Percentiles rank a stretch among this genome's conserved stretches.
Evolutionary conservation across 768 basidiomycete genomes (phyloP).

Genomic region (Macrolepiota fuliginosa): DNA sequence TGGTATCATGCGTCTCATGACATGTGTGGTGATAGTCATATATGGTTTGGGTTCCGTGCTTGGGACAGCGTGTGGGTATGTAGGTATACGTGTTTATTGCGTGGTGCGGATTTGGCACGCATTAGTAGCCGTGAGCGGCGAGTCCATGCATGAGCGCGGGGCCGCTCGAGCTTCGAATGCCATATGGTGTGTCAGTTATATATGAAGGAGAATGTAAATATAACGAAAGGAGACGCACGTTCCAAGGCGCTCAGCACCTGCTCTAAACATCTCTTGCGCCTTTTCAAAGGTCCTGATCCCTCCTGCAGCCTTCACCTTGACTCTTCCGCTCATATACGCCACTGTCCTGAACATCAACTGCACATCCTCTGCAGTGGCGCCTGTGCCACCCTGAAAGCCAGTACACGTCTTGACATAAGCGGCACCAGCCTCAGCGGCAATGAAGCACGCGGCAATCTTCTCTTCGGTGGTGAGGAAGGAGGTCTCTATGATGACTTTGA

Average conservation of each 20-base stretch:
- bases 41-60: not conserved
- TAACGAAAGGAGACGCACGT: conserved; percentile 33
- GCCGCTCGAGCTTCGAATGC: conserved; percentile 1
- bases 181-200: not conserved
- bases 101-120: not conserved
- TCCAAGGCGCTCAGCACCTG: conserved; percentile 53
- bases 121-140: conserved; percentile 6
- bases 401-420: conserved; percentile 55
- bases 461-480: conserved; percentile 41
- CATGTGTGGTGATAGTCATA: not conserved
- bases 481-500: conserved; percentile 56
- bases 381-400: conserved; percentile 44
- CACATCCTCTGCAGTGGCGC: conserved; percentile 44
- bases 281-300: conserved; percentile 47
- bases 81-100: not conserved
- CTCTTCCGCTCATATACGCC: conserved; percentile 29
- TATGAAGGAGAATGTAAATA: not conserved
- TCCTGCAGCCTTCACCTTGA: conserved; percentile 51
- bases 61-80: not conserved
- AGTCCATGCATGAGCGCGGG: conserved; percentile 9
- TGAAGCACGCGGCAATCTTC: conserved; percentile 44
- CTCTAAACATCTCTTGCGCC: conserved; percentile 44
- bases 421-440: conserved; percentile 50
- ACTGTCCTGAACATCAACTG: conserved; percentile 40
- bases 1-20: not conserved